These are phyloP conservation scores for Monosporascus sp. DNA, from an alignment of 2,329 filamentous ascomycete species.

Conservation along the genomic window DNA sequence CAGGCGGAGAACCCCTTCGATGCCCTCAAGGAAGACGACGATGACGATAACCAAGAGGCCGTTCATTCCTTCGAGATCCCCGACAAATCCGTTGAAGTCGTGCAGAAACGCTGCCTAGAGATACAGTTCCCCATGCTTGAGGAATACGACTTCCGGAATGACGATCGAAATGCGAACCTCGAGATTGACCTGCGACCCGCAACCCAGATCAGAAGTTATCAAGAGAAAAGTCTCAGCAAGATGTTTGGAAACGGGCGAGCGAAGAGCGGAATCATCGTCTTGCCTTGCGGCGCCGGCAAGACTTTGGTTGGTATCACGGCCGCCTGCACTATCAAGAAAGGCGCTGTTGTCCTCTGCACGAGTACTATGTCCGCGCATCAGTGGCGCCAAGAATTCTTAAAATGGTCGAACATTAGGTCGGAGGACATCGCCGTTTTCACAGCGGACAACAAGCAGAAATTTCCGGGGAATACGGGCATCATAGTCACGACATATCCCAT, in stretches of 20 bases:
- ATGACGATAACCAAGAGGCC: constrained; percentile 79
- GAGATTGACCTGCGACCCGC: constrained; percentile 90
- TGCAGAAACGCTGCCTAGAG: constrained; percentile 84
- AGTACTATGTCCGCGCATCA: constrained; percentile 97
- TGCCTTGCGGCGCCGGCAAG: constrained; percentile 95
- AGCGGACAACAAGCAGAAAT: constrained; percentile 79
- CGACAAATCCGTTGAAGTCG: constrained; percentile 74
- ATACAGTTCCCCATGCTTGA: constrained; percentile 85
- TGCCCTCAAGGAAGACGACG: constrained; percentile 72
- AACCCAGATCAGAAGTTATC: constrained; percentile 87
- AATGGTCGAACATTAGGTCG: constrained; percentile 95
- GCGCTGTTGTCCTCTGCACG: constrained; percentile 89
- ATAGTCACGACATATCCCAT: constrained; percentile 98
- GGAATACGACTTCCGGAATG: constrained; percentile 95
- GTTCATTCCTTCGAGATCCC: constrained; percentile 92
- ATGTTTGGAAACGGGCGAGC: constrained; percentile 99
- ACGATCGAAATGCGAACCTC: constrained; percentile 80
- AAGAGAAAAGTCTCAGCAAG: constrained; percentile 95
- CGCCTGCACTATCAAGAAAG: constrained; percentile 96
- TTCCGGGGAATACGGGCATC: constrained; percentile 86
- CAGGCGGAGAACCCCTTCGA: constrained; percentile 66
- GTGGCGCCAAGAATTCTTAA: constrained; percentile 93
- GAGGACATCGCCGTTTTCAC: constrained; percentile 94
- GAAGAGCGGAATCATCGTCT: constrained; percentile 93
- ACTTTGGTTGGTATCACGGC: constrained; percentile 97